Evolutionary conservation across 441 rosid genomes (phyloP).

Genomic region (Populus trichocarpa): DNA sequence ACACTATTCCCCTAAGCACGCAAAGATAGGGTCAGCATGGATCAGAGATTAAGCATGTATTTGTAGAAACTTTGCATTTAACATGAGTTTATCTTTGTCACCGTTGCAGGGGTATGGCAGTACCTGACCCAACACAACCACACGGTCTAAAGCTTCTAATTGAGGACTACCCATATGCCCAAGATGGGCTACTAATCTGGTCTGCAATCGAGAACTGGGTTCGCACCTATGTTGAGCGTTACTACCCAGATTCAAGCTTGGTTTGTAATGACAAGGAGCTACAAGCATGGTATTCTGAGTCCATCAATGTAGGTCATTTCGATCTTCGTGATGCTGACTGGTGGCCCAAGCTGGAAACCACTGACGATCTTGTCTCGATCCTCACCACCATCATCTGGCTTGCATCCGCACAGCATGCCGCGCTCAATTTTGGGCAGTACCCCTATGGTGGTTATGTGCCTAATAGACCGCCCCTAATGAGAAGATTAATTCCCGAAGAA

Average conservation of each 20-base stretch:
- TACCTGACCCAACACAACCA: constrained; percentile 79
- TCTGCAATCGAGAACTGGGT: constrained; percentile 82
- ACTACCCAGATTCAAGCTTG: constrained; percentile 53
- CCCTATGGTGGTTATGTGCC: constrained; percentile 93
- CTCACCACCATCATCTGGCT: constrained; percentile 87
- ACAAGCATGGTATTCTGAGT: constrained; percentile 80
- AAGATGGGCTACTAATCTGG: constrained; percentile 90
- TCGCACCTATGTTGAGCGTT: constrained; percentile 66
- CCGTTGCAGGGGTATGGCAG: constrained; percentile 81
- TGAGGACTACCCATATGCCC: constrained; percentile 92
- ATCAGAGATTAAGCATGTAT: background rate
- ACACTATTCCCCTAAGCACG: background rate
- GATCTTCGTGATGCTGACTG: constrained; percentile 64
- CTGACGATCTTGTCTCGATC: constrained; percentile 53
- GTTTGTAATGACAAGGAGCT: constrained; percentile 65
- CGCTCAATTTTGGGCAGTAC: constrained; percentile 94
- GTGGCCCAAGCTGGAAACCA: constrained; percentile 73
- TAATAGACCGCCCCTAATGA: constrained; percentile 81
- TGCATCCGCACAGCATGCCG: constrained; percentile 91
- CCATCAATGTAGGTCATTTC: constrained; percentile 82
- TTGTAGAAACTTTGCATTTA: constrained; percentile 1
- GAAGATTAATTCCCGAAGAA: constrained; percentile 73
- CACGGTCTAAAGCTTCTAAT: constrained; percentile 75
- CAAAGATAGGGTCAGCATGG: no score
- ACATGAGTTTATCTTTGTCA: constrained; percentile 2